Evolutionary conservation across 2,329 filamentous ascomycete species (phyloP).

Genomic region (Fusarium sp.): DNA sequence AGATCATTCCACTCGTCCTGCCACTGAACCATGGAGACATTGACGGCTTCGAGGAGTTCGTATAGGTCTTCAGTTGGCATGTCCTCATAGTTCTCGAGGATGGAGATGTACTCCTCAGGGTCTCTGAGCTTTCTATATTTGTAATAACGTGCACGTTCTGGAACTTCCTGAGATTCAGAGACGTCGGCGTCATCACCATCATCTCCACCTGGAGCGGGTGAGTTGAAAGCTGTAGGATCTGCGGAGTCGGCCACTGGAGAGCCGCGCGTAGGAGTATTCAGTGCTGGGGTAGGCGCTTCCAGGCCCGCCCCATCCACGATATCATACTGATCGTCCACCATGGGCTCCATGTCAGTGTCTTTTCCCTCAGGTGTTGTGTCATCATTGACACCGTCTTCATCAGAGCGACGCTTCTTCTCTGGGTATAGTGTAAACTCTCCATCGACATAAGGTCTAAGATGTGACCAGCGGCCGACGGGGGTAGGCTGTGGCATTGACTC

Average conservation of each 20-base stretch:
- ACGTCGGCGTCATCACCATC: conserved; percentile 50
- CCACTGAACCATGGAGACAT: conserved; percentile 59
- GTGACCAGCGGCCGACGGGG: conserved; percentile 48
- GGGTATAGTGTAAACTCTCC: conserved; percentile 53
- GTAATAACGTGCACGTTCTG: conserved; percentile 48
- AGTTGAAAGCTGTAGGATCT: conserved; percentile 50
- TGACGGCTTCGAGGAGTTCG: conserved; percentile 55
- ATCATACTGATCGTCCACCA: conserved; percentile 48
- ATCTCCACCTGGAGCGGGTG: conserved; percentile 50
- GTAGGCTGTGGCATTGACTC: conserved; percentile 42
- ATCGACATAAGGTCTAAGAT: conserved; percentile 53
- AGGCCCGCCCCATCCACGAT: conserved; percentile 41
- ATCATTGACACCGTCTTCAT: conserved; percentile 46
- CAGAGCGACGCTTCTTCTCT: conserved; percentile 47
- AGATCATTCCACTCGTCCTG: conserved; percentile 64
- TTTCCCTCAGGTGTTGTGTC: conserved; percentile 47
- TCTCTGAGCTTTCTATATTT: conserved; percentile 61
- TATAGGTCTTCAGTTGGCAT: conserved; percentile 59
- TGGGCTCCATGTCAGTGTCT: conserved; percentile 45
- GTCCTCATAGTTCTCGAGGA: conserved; percentile 60
- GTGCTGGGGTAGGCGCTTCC: conserved; percentile 49
- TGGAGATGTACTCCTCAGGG: conserved; percentile 57
- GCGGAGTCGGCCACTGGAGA: conserved; percentile 52
- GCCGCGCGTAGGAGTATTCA: conserved; percentile 51
- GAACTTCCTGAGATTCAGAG: conserved; percentile 47